Conservation (phyloP, 2,329 filamentous ascomycete species). For the Aspergillus piperis region DNA sequence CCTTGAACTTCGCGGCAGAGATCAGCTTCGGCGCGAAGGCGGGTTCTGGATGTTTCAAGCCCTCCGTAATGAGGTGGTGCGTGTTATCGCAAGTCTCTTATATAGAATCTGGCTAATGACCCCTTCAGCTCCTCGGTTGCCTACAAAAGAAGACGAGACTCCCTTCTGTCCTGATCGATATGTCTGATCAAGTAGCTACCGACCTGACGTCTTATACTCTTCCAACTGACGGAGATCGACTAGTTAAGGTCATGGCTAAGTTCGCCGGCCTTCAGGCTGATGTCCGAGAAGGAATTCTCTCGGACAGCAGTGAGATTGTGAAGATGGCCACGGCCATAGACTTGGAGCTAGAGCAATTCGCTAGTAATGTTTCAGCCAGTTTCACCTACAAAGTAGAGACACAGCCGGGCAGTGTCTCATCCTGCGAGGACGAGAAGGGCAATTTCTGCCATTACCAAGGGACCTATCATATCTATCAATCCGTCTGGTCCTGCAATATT, state of each 20-base stretch:
- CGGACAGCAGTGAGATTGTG: background rate
- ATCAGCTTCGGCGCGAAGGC: constrained; percentile 3
- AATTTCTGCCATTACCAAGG: background rate
- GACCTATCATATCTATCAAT: background rate
- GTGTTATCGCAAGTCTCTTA: background rate
- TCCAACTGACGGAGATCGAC: background rate
- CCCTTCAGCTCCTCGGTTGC: background rate
- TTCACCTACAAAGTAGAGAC: background rate
- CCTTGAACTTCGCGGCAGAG: constrained; percentile 3
- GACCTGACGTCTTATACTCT: background rate
- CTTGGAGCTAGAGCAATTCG: background rate
- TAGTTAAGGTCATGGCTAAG: background rate
- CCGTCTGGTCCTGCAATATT: constrained; percentile 3
- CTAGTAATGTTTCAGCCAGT: background rate
- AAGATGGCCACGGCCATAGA: background rate
- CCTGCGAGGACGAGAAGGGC: background rate
- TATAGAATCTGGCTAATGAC: background rate
- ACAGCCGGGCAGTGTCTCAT: background rate
- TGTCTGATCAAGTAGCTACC: background rate
- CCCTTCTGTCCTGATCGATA: background rate
- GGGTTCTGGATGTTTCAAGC: constrained; percentile 2
- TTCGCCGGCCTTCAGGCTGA: background rate
- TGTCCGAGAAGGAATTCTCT: background rate
- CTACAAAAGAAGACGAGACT: background rate
- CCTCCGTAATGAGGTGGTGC: constrained; percentile 3